These are phyloP conservation scores for Aspergillus wentii DNA, from an alignment of 495 filamentous ascomycete genomes.

Conservation along the genomic window DNA sequence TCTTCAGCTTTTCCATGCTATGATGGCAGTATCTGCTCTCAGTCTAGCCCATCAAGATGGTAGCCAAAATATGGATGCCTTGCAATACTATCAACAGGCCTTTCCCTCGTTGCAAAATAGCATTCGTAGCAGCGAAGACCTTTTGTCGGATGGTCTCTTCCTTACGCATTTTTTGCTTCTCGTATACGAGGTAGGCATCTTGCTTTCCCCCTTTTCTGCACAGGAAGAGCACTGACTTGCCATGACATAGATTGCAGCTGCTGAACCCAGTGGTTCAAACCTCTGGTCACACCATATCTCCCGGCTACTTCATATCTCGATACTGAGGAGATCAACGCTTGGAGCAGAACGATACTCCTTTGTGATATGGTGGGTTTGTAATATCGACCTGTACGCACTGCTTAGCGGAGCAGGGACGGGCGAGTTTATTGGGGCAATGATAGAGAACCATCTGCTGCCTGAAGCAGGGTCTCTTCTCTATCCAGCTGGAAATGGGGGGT, in stretches of 20 bases:
- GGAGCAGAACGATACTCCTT: constrained; percentile 46
- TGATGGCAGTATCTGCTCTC: constrained; percentile 55
- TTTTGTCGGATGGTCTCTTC: constrained; percentile 53
- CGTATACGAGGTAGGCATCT: constrained; percentile 48
- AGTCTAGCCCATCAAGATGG: constrained; percentile 46
- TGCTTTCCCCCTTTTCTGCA: not conserved
- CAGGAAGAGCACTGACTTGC: constrained; percentile 4
- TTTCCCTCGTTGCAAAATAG: constrained; percentile 44
- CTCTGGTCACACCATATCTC: constrained; percentile 54
- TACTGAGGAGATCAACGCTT: constrained; percentile 39
- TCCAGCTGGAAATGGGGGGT: constrained; percentile 18
- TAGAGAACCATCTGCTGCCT: constrained; percentile 47
- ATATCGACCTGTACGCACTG: constrained; percentile 53
- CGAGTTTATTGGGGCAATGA: constrained; percentile 42
- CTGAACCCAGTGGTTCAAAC: constrained; percentile 39
- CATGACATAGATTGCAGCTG: constrained; percentile 37
- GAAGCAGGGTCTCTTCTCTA: constrained; percentile 28
- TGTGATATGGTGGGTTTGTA: constrained; percentile 52
- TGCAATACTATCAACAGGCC: constrained; percentile 54
- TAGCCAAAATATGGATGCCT: constrained; percentile 39
- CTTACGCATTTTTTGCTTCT: constrained; percentile 58
- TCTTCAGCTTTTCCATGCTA: constrained; percentile 52
- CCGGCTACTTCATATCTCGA: constrained; percentile 47
- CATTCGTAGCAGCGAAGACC: constrained; percentile 41
- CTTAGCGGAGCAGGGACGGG: constrained; percentile 49